Base-by-base conservation (phyloP, 768 basidiomycete genomes). In the Flagelloscypha sp. region DNA sequence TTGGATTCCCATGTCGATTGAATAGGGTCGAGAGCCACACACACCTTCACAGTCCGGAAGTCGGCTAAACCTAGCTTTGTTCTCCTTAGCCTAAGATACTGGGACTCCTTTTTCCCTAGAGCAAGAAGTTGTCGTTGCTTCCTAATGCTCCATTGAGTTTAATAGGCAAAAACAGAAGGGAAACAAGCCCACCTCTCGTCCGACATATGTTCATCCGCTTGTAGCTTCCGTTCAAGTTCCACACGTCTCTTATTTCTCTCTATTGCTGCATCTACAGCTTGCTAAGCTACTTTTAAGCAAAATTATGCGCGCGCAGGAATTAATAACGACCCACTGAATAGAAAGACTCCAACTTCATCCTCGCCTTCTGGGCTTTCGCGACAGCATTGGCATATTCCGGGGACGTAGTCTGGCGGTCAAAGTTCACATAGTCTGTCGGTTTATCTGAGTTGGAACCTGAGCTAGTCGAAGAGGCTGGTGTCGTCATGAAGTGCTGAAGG, bases 241-340 rank as follows among this genome's bases (percentile, higher is more conserved):
- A 89, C 80, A 42, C 90, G 88, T 58, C 90, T 93, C 52, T 22
- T 74, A 55, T 97, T 97, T 35, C 95, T 69, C 52, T 93, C 92
- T 30, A 99, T 87, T 9, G 94, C 94, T 29, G 84, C 75, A 55
- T 97, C 92, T 27, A 99, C 95, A 1, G 88, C n/a, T n/a, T n/a
- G n/a, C n/a, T n/a, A n/a, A n/a, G n/a, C n/a, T n/a, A n/a, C n/a
- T n/a, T n/a, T n/a, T n/a, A n/a, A n/a, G n/a, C n/a, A n/a, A n/a
- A n/a, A n/a, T n/a, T n/a, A n/a, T n/a, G n/a, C n/a, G n/a, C n/a
- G n/a, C n/a, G n/a, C n/a, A n/a, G n/a, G n/a, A n/a, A n/a, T n/a
- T n/a, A n/a, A n/a, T n/a, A n/a, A n/a, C n/a, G n/a, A n/a, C n/a
- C 88, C 25, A 95, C 81, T 58, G 97, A 95, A 63, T 97, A 99